Evolutionary conservation across 306 rosid species (phyloP).

Genomic region (Purshia tridentata): DNA sequence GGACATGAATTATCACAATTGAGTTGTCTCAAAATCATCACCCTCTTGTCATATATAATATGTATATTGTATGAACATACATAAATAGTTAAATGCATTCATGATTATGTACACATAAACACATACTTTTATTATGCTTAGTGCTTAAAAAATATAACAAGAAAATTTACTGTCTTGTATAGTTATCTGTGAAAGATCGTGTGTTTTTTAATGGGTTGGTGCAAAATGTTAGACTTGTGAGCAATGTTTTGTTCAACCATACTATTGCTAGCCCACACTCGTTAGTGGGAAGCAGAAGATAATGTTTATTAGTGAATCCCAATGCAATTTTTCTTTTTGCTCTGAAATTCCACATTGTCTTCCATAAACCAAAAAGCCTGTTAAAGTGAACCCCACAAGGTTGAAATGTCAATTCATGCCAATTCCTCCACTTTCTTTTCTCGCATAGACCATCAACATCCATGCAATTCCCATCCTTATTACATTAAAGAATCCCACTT

Average conservation of each 20-base stretch:
- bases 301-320: constrained; percentile 41
- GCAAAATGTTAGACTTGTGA: constrained; percentile 13
- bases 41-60: no score
- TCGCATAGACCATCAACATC: constrained; percentile 31
- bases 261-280: constrained; percentile 26
- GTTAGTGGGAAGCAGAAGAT: constrained; percentile 65
- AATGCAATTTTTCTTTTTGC: constrained; percentile 32
- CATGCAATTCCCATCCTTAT: constrained; percentile 36
- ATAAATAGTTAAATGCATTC: no score
- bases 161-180: constrained; percentile 6
- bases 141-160: background rate
- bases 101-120: background rate
- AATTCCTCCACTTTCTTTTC: constrained; percentile 34
- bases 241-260: constrained; percentile 18
- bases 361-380: constrained; percentile 47
- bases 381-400: constrained; percentile 63
- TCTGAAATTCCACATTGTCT: constrained; percentile 55
- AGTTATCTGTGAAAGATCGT: background rate
- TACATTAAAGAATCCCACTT: constrained; percentile 27
- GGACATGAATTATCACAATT: no score
- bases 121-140: background rate
- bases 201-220: constrained; percentile 25
- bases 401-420: constrained; percentile 42
- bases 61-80: no score
- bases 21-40: no score